phyloP scores from a whole-genome alignment of 768 basidiomycete genomes.

The Pisolithus albus region DNA sequence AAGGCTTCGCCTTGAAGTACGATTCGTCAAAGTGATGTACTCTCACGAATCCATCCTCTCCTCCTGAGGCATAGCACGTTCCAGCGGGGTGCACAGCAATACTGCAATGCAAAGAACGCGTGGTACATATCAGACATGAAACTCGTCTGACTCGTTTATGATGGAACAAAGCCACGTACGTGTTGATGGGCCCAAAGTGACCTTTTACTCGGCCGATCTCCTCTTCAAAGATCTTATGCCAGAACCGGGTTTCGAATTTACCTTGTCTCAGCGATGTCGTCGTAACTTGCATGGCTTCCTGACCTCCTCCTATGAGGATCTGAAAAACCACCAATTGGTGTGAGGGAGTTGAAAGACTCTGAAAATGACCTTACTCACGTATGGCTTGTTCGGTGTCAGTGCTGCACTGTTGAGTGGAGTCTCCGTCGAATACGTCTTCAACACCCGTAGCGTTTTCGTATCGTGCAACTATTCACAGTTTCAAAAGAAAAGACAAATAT shows the following conservation, averaged over 20 bases:
- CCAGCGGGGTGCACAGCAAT: constrained; percentile 91
- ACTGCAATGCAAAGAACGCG: constrained; percentile 33
- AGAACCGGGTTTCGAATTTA: constrained; percentile 97
- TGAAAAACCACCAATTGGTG: constrained; percentile 18
- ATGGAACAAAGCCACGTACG: constrained; percentile 47
- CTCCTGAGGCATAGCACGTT: constrained; percentile 85
- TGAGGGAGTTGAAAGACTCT: neutral
- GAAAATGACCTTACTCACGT: constrained; percentile 40
- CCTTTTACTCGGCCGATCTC: constrained; percentile 97
- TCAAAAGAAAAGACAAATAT: neutral
- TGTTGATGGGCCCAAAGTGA: constrained; percentile 94
- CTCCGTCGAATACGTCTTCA: constrained; percentile 92
- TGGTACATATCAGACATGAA: constrained; percentile 1
- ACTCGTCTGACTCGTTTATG: neutral
- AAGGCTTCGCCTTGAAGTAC: constrained; percentile 88
- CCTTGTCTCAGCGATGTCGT: constrained; percentile 91
- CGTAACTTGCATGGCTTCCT: constrained; percentile 96
- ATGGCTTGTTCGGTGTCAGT: constrained; percentile 76
- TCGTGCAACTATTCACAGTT: constrained; percentile 63
- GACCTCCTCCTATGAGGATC: constrained; percentile 92
- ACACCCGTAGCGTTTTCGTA: constrained; percentile 77
- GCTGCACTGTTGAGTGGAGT: constrained; percentile 94
- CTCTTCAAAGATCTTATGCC: constrained; percentile 96
- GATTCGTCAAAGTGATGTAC: constrained; percentile 93
- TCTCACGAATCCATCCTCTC: constrained; percentile 93